Conservation (phyloP, 1,284 basidiomycete species). For the Rhizoctonia solani region DNA sequence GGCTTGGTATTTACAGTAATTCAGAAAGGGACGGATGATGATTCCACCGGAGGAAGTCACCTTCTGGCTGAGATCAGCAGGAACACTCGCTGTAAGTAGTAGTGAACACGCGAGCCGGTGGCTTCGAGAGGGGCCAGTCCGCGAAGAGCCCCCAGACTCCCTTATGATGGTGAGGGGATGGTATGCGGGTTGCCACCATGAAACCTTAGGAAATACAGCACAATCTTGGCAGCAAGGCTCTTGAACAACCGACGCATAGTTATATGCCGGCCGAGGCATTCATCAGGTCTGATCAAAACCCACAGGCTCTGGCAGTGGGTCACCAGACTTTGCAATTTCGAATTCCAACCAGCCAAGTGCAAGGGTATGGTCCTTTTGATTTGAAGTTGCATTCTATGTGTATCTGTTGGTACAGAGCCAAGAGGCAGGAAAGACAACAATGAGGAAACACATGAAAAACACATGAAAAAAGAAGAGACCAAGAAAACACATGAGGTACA, state of each 20-base stretch:
- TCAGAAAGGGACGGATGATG: conserved; percentile 21
- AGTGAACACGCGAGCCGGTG: conserved; percentile 15
- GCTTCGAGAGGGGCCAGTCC: conserved; percentile 23
- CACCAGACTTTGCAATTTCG: background rate
- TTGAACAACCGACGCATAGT: background rate
- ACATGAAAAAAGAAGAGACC: conserved; percentile 15
- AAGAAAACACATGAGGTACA: conserved; percentile 24
- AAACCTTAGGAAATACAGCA: background rate
- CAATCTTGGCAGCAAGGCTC: background rate
- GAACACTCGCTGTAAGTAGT: background rate
- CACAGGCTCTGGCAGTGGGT: background rate
- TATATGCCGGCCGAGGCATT: background rate
- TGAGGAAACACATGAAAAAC: background rate
- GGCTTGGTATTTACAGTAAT: background rate
- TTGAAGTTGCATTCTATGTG: background rate
- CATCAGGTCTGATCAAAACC: conserved; percentile 3
- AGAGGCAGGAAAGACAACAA: background rate
- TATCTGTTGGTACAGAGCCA: background rate
- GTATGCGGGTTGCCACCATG: background rate
- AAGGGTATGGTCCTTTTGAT: background rate
- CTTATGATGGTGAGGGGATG: conserved; percentile 8
- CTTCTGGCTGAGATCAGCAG: conserved; percentile 25
- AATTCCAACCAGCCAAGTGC: background rate
- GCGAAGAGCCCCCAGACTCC: too few species aligned
- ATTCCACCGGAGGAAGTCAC: conserved; percentile 23